Conservation (phyloP, 116 monocot genomes). For the Trichopus zeylanicus region DNA sequence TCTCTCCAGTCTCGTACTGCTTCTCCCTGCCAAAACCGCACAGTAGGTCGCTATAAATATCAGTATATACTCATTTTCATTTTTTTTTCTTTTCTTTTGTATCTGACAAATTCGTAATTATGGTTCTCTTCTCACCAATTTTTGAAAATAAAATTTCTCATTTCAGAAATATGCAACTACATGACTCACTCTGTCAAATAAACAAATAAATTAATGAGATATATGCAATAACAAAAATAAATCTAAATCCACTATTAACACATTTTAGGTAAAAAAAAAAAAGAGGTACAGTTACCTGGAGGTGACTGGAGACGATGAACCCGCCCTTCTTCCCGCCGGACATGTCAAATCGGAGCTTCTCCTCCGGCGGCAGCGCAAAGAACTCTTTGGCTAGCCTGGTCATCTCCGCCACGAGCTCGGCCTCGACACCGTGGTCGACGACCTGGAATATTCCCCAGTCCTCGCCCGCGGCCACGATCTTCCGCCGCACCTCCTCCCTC, state of each 20-base stretch:
- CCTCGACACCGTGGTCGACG: conserved; percentile 49
- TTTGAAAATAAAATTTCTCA: no score
- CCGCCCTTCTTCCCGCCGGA: conserved; percentile 70
- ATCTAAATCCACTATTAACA: no score
- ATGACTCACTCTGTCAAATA: no score
- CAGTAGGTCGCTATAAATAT: no score
- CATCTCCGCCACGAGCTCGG: conserved; percentile 31
- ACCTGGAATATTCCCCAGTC: conserved; percentile 75
- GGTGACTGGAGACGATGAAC: conserved; percentile 64
- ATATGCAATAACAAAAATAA: background rate
- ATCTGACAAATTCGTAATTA: no score
- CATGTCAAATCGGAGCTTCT: conserved; percentile 63
- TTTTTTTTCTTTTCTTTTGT: no score
- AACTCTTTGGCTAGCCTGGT: conserved; percentile 33
- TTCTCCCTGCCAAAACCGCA: conserved; percentile 42
- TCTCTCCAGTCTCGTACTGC: conserved; percentile 53
- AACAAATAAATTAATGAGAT: no score
- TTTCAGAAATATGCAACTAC: no score
- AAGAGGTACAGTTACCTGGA: conserved; percentile 28
- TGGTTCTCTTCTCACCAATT: no score
- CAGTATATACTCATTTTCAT: no score
- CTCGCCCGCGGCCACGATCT: conserved; percentile 53
- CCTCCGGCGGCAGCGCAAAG: conserved; percentile 44
- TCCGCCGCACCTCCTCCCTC: conserved; percentile 28
- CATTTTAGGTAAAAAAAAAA: no score